These are phyloP conservation scores for Rhizophlyctis rosea DNA, from an alignment of 192 early-diverging fungal species.

Conservation along the genomic window DNA sequence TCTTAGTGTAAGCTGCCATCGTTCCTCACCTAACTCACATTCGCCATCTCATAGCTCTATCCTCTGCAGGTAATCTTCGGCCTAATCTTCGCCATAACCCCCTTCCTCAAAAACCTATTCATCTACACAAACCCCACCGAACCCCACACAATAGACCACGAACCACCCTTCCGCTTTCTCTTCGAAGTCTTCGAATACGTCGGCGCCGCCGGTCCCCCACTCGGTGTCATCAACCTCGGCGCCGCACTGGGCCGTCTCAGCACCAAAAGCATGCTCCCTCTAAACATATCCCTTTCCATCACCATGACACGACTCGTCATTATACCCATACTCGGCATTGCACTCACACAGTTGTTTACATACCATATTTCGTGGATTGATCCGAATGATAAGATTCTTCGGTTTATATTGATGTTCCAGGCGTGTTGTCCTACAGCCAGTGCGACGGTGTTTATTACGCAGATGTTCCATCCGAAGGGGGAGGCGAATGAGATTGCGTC, in stretches of 20 bases:
- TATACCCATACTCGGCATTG: constrained; percentile 32
- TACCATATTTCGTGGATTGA: constrained; percentile 8
- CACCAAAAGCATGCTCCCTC: constrained; percentile 17
- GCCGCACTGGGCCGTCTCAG: constrained; percentile 30
- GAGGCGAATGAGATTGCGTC: constrained; percentile 34
- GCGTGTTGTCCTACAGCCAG: constrained; percentile 35
- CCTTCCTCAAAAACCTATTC: constrained; percentile 16
- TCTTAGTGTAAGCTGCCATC: constrained; percentile 8
- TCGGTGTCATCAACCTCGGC: constrained; percentile 36
- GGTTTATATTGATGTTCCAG: constrained; percentile 39
- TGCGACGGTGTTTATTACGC: constrained; percentile 35
- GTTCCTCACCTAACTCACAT: not conserved
- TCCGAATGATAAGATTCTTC: constrained; percentile 26
- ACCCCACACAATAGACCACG: not conserved
- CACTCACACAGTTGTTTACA: constrained; percentile 20
- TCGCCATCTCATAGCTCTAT: constrained; percentile 2
- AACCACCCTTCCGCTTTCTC: constrained; percentile 31
- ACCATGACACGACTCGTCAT: constrained; percentile 23
- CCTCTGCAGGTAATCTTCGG: constrained; percentile 15
- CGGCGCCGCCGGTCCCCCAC: constrained; percentile 28
- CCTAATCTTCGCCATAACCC: constrained; percentile 25
- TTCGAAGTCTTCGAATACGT: constrained; percentile 29
- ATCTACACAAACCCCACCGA: not conserved
- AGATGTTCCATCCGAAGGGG: constrained; percentile 33
- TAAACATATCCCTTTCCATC: constrained; percentile 15